Evolutionary conservation across 192 early-diverging fungal species (phyloP), one percentile per base, ranked within the genome.

Genomic region (Coemansia aciculifera): DNA sequence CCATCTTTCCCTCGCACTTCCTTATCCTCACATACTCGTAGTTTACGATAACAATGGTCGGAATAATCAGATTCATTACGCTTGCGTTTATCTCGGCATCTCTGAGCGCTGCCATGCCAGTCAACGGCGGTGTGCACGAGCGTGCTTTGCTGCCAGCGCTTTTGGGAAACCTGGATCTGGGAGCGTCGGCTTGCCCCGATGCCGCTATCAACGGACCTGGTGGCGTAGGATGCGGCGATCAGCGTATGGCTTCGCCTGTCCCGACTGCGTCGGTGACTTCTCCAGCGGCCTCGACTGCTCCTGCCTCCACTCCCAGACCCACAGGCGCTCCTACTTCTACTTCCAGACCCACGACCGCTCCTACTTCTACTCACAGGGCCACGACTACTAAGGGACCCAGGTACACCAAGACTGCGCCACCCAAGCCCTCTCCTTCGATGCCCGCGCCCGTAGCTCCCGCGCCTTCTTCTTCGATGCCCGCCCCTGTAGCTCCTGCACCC

Each of bases 71-170:
- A 48, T 56, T 75, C 43, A 52, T 64, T 59, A 19, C 68, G 40
- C 48, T 70, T 23, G 64, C 68, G 13, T 40, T 70, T 8, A 19
- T 70, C 44, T 62, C 52, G 19, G 59, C 59, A 27, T 44, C 54
- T 38, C 43, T 66, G 49, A 54, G 64, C 64, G 49, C 34, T 6
- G 64, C 64, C 21, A 36, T 46, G n/a, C 56, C 69, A 21, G 67
- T 63, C 21, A 63, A 39, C 34, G 51, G 42, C 32, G 29, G 38
- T 11, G 62, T 42, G 19, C 31, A 63, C 10, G 68, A 74, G 63
- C 78, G 78, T 13, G 78, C 79, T 1, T 59, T 81, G 46, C 24
- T 81, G 32, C 79, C 79, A 0, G 74, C 73, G 21, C 67, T 81
- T 51, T 74, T 81, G n/a, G 79, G 79, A 24, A 81, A 81, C 49